These are phyloP conservation scores for Suillus variegatus DNA, from an alignment of 768 basidiomycete genomes.

Conservation along the genomic window DNA sequence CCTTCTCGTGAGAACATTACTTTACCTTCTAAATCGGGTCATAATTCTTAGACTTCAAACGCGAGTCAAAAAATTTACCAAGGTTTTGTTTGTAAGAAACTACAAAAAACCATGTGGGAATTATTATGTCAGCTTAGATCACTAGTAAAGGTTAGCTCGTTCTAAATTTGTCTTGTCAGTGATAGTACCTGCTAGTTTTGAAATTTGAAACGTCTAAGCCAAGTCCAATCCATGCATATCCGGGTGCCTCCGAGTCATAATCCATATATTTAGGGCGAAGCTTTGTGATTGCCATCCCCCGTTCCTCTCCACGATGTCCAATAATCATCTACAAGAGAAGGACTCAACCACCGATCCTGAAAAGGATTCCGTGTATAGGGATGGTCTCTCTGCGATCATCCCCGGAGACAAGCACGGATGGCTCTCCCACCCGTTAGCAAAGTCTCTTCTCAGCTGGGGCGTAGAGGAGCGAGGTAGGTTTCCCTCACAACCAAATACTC, in stretches of 20 bases:
- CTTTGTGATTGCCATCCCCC: slow-evolving; percentile 1
- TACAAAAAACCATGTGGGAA: too few relatives aligned
- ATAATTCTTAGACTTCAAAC: too few relatives aligned
- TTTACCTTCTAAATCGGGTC: neutral
- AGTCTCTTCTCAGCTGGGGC: slow-evolving; percentile 29
- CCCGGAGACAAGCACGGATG: neutral
- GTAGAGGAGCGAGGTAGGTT: slow-evolving; percentile 31
- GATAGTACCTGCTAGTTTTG: too few relatives aligned
- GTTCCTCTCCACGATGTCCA: slow-evolving; percentile 23
- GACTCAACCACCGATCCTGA: slow-evolving; percentile 25
- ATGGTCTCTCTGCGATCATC: neutral
- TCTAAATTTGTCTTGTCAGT: too few relatives aligned
- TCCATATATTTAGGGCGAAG: neutral
- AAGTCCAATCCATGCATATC: too few relatives aligned
- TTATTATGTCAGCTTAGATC: too few relatives aligned
- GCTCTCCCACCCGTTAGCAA: slow-evolving; percentile 16
- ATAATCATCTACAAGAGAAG: slow-evolving; percentile 20
- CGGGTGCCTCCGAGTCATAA: too few relatives aligned
- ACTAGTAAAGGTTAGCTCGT: too few relatives aligned
- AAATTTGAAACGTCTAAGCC: too few relatives aligned
- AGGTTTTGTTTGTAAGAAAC: too few relatives aligned
- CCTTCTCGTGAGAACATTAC: neutral
- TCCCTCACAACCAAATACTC: neutral
- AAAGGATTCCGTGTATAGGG: slow-evolving; percentile 25
- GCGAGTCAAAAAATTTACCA: too few relatives aligned